A percentile compares a stretch with the other conserved stretches of the same genome.
Conservation (phyloP, 306 rosid species). For the Cicer cuneatum region DNA sequence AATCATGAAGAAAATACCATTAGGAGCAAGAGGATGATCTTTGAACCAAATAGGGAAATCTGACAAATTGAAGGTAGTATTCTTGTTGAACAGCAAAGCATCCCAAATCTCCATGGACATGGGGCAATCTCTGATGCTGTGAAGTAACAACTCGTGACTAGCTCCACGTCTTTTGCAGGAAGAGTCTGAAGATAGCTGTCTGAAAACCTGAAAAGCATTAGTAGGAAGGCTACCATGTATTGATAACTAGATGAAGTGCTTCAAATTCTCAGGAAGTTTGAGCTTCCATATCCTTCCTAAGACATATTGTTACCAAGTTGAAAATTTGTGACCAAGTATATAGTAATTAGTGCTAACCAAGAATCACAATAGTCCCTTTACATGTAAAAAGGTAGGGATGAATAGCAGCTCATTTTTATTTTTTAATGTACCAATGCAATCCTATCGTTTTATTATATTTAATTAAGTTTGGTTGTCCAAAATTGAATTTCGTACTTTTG, state of each 20-base stretch:
- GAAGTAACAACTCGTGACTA: background rate
- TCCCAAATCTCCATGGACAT: no score
- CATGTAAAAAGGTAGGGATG: background rate
- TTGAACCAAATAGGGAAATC: no score
- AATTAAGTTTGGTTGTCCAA: background rate
- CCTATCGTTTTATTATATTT: background rate
- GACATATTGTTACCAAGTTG: background rate
- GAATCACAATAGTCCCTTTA: background rate
- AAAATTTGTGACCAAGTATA: background rate
- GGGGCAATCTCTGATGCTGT: background rate
- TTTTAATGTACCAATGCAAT: background rate
- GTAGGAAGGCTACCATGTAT: background rate
- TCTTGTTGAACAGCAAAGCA: no score
- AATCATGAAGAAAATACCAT: no score
- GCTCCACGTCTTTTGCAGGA: background rate
- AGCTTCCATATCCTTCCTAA: background rate
- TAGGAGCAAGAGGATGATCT: no score
- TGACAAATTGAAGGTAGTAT: no score
- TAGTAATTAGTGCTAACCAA: background rate
- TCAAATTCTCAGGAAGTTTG: background rate
- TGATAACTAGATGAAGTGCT: no score
- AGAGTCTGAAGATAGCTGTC: background rate
- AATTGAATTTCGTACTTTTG: background rate
- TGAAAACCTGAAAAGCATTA: background rate
- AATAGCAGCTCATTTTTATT: background rate